A percentile compares a stretch with the other conserved stretches of the same genome.
These are phyloP conservation scores for Microsporum canis DNA, from an alignment of 2,329 filamentous ascomycete genomes.

Conservation along the genomic window DNA sequence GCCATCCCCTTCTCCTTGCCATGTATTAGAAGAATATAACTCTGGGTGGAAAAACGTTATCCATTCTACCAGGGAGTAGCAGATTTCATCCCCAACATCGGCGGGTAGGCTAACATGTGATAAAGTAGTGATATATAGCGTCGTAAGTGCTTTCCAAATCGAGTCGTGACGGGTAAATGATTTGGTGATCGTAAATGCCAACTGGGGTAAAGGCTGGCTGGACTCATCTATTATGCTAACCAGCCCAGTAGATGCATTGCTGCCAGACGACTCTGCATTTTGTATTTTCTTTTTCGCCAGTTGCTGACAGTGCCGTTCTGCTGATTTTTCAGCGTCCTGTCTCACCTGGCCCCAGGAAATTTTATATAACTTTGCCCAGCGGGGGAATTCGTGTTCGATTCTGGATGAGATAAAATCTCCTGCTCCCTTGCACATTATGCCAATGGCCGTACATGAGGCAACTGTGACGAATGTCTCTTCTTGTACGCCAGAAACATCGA, in stretches of 20 bases:
- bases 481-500: conserved; percentile 20
- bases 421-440: conserved; percentile 56
- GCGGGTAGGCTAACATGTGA: conserved; percentile 30
- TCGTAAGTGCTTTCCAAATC: conserved; percentile 29
- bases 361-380: conserved; percentile 33
- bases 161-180: conserved; percentile 31
- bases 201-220: conserved; percentile 13
- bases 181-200: conserved; percentile 16
- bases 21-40: conserved; percentile 22
- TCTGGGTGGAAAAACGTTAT: conserved; percentile 26
- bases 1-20: neutral
- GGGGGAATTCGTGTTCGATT: conserved; percentile 56
- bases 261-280: neutral
- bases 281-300: neutral
- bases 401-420: conserved; percentile 71
- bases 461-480: conserved; percentile 46
- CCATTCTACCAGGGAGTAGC: conserved; percentile 29
- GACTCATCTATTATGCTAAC: conserved; percentile 12
- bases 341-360: conserved; percentile 29
- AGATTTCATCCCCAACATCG: conserved; percentile 32
- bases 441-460: conserved; percentile 58
- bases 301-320: conserved; percentile 23
- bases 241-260: neutral
- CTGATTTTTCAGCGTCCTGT: conserved; percentile 26
- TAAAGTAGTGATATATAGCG: conserved; percentile 31